phyloP scores from a whole-genome alignment of 371 early-diverging fungal species.

The Rhizomucor miehei region DNA sequence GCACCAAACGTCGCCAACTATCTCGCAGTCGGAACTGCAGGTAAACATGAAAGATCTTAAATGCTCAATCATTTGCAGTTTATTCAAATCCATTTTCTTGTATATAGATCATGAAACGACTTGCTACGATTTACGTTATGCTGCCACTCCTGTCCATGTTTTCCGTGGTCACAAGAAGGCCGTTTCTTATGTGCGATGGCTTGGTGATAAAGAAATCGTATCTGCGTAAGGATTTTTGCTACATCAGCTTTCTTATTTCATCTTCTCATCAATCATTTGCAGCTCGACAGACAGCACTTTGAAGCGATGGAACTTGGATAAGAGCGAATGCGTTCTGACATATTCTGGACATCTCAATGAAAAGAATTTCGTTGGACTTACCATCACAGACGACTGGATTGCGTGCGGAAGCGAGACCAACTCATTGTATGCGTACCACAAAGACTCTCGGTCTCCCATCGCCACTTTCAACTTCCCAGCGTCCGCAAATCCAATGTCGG shows the following conservation, averaged over 20 bases:
- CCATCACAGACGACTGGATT: constrained; percentile 77
- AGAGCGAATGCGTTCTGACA: constrained; percentile 58
- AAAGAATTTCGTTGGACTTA: constrained; percentile 93
- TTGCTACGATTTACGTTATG: constrained; percentile 82
- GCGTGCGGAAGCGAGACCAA: constrained; percentile 92
- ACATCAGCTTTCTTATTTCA: background rate
- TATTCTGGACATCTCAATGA: constrained; percentile 87
- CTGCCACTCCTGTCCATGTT: constrained; percentile 59
- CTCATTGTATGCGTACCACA: constrained; percentile 80
- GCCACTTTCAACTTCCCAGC: constrained; percentile 73
- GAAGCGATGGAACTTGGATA: constrained; percentile 72
- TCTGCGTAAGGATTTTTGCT: constrained; percentile 55
- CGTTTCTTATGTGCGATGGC: constrained; percentile 89
- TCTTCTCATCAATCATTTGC: background rate
- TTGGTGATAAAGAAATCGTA: constrained; percentile 67
- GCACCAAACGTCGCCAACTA: constrained; percentile 71
- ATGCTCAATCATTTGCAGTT: too few relatives aligned
- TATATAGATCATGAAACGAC: constrained; percentile 79
- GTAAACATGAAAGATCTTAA: constrained; percentile 26
- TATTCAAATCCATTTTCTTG: background rate
- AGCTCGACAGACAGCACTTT: constrained; percentile 89
- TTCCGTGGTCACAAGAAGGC: constrained; percentile 88
- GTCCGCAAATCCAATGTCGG: constrained; percentile 57
- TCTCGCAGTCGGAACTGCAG: constrained; percentile 86
- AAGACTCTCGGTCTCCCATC: constrained; percentile 66